These are phyloP conservation scores for Ambrosia artemisiifolia DNA, from an alignment of 129 eudicot species.

Conservation along the genomic window DNA sequence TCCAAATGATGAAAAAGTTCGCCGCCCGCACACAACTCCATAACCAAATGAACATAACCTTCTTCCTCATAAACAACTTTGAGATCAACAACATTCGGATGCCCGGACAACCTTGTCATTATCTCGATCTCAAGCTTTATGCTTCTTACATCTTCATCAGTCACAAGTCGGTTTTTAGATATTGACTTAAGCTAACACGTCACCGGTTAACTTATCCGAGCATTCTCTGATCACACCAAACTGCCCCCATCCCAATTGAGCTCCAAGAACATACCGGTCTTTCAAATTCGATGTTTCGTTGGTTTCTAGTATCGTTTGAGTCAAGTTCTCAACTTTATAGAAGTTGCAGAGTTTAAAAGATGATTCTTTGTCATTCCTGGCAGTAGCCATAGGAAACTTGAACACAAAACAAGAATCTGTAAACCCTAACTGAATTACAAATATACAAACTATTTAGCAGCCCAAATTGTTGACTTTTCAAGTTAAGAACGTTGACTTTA, in stretches of 20 bases:
- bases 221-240: constrained; percentile 75
- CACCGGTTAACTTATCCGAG: constrained; percentile 56
- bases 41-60: constrained; percentile 70
- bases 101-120: constrained; percentile 73
- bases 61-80: constrained; percentile 84
- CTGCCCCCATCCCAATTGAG: constrained; percentile 82
- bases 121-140: constrained; percentile 80
- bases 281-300: constrained; percentile 43
- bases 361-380: constrained; percentile 43
- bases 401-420: constrained; percentile 3
- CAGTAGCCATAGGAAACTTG: constrained; percentile 58
- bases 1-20: constrained; percentile 71
- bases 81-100: constrained; percentile 80
- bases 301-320: constrained; percentile 48
- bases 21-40: constrained; percentile 37
- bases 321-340: constrained; percentile 50
- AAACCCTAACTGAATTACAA: constrained; percentile 14
- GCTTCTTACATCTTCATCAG: constrained; percentile 62
- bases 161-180: no score
- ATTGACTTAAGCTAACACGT: constrained; percentile 68
- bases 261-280: no score
- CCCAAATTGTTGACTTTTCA: no score
- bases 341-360: constrained; percentile 38
- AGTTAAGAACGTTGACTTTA: constrained; percentile 8
- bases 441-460: constrained; percentile 19